Base-by-base conservation (phyloP, 1,284 basidiomycete species). In the Fomitopsis pinicola region DNA sequence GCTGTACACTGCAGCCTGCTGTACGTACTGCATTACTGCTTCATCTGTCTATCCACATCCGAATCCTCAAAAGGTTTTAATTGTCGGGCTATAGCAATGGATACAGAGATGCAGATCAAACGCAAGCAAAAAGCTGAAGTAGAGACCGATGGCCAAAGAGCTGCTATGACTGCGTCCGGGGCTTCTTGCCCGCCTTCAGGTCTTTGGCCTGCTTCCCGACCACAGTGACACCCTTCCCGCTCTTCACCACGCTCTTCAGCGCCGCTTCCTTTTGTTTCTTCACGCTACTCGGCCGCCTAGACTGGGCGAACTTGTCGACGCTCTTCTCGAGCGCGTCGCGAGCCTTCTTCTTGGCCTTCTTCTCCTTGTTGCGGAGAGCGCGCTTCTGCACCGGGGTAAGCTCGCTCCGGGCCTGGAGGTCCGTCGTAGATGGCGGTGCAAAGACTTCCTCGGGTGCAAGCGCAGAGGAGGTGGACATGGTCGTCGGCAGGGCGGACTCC, bases 381-480 rank as follows among this genome's bases (percentile, higher is more conserved):
- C 88, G 87, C 76, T 97, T 97, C 77, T 98, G 91, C 33, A 80
- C 76, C 0, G 95, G 93, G 6, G 93, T 94, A 63, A 98, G 80
- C 73, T 98, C 97, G 59, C 86, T 88, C 54, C 86, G 83, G 3
- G 86, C 80, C 44, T 85, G 85, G 48, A 85, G 78, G 52, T 84
- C 81, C 10, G 82, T 75, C 0, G 83, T 68, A 3, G 78, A 48
- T 3, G 59, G 72, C 0, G 91, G 82, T 0, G 86, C 79, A 68
- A 92, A 93, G 38, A 99, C 79, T 77, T 99, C 97, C 72, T 98
- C 94, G 0, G 97, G 97, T 0, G 97, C 95, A 57, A 99, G 84
- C 82, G 95, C 91, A 0, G 88, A 89, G 3, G 88, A 81, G 0
- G 85, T 80, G 0, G 92, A 88, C 67, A 88, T 85, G 2, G 87